Base-by-base conservation (phyloP, 2,329 filamentous ascomycete genomes). In the Ilyonectria mors-panacis region DNA sequence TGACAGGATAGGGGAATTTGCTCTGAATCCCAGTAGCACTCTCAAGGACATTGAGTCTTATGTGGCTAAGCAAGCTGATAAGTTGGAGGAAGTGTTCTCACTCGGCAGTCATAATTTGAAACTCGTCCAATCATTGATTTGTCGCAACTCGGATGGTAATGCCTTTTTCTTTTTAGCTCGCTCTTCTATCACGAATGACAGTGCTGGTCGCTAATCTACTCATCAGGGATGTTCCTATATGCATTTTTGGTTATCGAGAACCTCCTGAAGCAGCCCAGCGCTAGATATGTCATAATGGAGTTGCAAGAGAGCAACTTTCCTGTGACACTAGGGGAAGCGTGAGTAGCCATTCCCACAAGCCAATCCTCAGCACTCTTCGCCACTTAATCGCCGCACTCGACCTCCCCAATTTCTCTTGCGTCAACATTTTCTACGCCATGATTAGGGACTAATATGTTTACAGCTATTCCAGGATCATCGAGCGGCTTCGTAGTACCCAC, bases 181-280 rank as follows among this genome's bases (percentile, higher is more conserved):
- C 13, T 10, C 1, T 17, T 54, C 7, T 8, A 21, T n/a, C 4
- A 12, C 3, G 2, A 10, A 21, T 5, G 17, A 30, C 1, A 15
- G 30, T 33, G 9, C 8, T 12, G 5, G 4, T 35, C 15, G 6
- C 17, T 47, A 2, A 35, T 10, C 13, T 8, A 13, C 8, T 2
- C 2, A 17, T 1, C 59, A 80, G 73, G 78, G 1, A 76, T 79
- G 63, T 80, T 81, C 54, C 68, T 81, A 3, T 81, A 76, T 42
- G 79, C 75, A 1, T 65, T 66, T 15, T 73, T 82, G 1, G 75
- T 75, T 2, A 71, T 77, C n/a, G 70, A 79, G 1, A 75, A 78
- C 26, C 59, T 80, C 17, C n/a, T 69, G 5, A 53, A 57, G 2
- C 75, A 77, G 59, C 60, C 65, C 2, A 78, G 65, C 0, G 17